Conservation (phyloP, 768 basidiomycete genomes). For the Russula dissimulans region DNA sequence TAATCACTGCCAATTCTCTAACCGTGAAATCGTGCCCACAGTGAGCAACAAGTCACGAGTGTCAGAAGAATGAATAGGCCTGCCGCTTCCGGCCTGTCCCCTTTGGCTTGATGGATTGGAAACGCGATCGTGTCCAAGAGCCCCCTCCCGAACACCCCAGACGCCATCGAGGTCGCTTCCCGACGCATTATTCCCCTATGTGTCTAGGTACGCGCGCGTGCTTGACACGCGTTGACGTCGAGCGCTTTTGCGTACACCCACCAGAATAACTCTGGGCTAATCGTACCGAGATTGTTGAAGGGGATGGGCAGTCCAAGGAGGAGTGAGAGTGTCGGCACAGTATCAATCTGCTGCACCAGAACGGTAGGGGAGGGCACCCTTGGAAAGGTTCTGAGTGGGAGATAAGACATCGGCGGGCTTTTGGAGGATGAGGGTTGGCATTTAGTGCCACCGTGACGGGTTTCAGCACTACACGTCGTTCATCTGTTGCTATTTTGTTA, state of each 20-base stretch:
- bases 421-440: conserved; percentile 38
- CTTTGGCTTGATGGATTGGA: not conserved
- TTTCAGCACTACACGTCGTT: conserved; percentile 50
- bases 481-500: conserved; percentile 83
- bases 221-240: conserved; percentile 59
- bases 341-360: conserved; percentile 84
- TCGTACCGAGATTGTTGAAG: conserved; percentile 85
- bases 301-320: conserved; percentile 90
- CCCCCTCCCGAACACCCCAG: conserved; percentile 44
- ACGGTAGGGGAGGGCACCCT: conserved; percentile 46
- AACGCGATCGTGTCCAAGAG: not conserved
- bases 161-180: conserved; percentile 65
- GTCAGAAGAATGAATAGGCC: conserved; percentile 51
- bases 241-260: conserved; percentile 53
- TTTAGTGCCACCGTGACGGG: conserved; percentile 70
- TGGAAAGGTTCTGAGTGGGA: conserved; percentile 57
- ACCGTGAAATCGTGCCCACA: conserved; percentile 94
- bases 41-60: conserved; percentile 61
- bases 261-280: conserved; percentile 89
- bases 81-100: conserved; percentile 17
- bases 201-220: conserved; percentile 62
- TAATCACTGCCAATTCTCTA: conserved; percentile 57
- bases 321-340: conserved; percentile 80
- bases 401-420: conserved; percentile 29
- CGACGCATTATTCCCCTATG: conserved; percentile 62